Evolutionary conservation across 108 stramenopile genomes (phyloP), one percentile per base, ranked within the genome.

Genomic region (Aurantiochytrium sp.): DNA sequence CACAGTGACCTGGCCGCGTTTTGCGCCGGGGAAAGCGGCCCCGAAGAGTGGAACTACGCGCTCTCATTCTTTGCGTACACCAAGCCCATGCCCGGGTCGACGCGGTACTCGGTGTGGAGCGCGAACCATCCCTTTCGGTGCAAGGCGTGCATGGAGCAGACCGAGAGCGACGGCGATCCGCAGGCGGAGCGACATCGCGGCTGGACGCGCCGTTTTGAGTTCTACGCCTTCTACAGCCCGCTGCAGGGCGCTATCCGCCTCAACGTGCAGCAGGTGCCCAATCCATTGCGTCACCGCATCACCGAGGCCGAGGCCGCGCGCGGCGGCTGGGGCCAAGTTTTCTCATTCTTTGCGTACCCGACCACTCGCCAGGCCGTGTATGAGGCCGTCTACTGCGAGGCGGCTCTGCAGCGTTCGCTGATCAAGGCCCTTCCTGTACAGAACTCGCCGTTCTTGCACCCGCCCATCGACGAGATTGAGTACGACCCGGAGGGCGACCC

Each of bases 341-440:
- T 81, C 2, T 81, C 73, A 2, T 81, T 81, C 24, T 81, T 81
- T 81, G 73, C 73, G 39, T 81, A 81, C 24, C 73, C 73, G 12
- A 81, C 73, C 12, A 27, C 24, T 48, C 39, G 73, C 6, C 45
- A 48, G n/a, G 73, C 73, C 1, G 73, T 48, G 6, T 81, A 48
- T 17, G 73, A 81, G n/a, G 73, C 73, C 6, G 73, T 48, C 0
- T 48, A 81, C 39, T 81, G 42, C 42, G 45, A 48, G 39, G 10
- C 73, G 0, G 45, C 39, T 21, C 39, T 48, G 45, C 15, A 48
- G 39, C 73, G 73, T 12, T 41, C 42, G 2, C 8, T 48, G 45
- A 48, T 81, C 27, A 41, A 48, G 19, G 45, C n/a, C 27, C 8
- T 81, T 6, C 73, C 73, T 48, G 39, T 81, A 12, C 42, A 81